Base-by-base conservation (phyloP, 352 stramenopile species). In the Globisporangium parvum region DNA sequence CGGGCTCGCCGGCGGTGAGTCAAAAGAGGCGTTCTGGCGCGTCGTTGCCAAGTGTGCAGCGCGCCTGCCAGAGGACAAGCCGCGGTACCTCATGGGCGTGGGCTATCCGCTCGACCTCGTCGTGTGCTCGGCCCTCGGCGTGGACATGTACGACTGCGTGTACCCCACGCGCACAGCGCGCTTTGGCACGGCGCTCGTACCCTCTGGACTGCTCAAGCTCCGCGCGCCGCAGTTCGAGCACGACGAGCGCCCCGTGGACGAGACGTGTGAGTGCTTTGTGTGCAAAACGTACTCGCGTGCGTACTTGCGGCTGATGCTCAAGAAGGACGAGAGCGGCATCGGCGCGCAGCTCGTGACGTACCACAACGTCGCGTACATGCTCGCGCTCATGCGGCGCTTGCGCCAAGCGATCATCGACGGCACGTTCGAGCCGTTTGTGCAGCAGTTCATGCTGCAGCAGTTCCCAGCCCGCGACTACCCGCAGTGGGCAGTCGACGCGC, bases 41-140 rank as follows among this genome's bases (percentile, higher is more conserved):
- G 96, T 99, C 0, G 92, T 98, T 8, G 74, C 94, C 5, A 77
- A 75, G 35, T 87, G 75, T 50, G 71, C 75, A 5, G 66, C 70
- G 51, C 65, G 71, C 23, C 72, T 99, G 20, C 96, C 96, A 0
- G 76, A 89, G 53, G 65, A 97, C 63, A 98, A 98, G 57, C 96
- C 96, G 26, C 78, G 96, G 6, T 99, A 99, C 76, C 71, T 99
- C 42, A 99, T 99, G 96, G 96, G 96, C 39, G 96, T 99, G 6
- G 96, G 96, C 17, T 98, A 99, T 72, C 95, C 96, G 26, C 57
- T 99, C 6, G 96, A 99, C 70, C 81, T 99, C 18, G 94, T 99
- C 2, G 90, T 99, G 28, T 98, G 96, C 71, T 97, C 92, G 23
- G 93, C 91, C 6, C 70, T 99, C 6, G 96, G 96, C 26, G 95